Base-by-base conservation (phyloP, 169 alveolate genomes). In the Plasmodium vivax region DNA sequence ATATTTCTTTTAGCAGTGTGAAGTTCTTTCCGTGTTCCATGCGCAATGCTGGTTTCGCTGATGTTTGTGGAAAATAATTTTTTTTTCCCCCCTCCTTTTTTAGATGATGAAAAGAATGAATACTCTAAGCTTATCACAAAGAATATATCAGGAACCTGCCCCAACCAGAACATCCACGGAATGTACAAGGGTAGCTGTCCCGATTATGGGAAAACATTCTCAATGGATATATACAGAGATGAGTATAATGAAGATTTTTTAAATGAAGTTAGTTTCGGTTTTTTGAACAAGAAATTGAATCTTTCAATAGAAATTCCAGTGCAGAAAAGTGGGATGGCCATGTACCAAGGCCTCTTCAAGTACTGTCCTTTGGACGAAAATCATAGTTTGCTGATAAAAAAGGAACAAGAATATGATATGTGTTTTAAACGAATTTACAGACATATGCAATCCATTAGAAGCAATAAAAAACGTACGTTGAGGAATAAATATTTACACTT, bases 361-460 rank as follows among this genome's bases (percentile, higher is more conserved):
- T 19, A n/a, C 77, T 85, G 93, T n/a, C 93, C 93, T 85, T 74
- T 75, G 68, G 81, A 85, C 62, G 68, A 77, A 79, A 85, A 77
- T 75, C 93, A 85, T 75, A 56, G 16, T 85, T 34, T 10, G 12
- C 27, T 75, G 30, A 75, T 85, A 62, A 85, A 56, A 77, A 74
- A 68, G 23, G 93, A 85, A 85, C 58, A 85, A n/a, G 93, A n/a
- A 79, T 85, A 85, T 75, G 54, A 75, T 30, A 85, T 85, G 93
- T 85, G 93, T 85, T 85, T 85, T 75, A 3, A 14, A 27, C 56
- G 43, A 51, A 36, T 85, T 47, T 85, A 85, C 45, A 38, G 27
- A 8, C 54, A 51, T 45, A 41, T 19, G 43, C 2, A 41, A 54
- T 45, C 32, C 34, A 41, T 87, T 58, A 77, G 73, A 36, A 77